These are phyloP conservation scores for Podospora bellae-mahoneyi DNA, from an alignment of 495 filamentous ascomycete species.

Conservation along the genomic window DNA sequence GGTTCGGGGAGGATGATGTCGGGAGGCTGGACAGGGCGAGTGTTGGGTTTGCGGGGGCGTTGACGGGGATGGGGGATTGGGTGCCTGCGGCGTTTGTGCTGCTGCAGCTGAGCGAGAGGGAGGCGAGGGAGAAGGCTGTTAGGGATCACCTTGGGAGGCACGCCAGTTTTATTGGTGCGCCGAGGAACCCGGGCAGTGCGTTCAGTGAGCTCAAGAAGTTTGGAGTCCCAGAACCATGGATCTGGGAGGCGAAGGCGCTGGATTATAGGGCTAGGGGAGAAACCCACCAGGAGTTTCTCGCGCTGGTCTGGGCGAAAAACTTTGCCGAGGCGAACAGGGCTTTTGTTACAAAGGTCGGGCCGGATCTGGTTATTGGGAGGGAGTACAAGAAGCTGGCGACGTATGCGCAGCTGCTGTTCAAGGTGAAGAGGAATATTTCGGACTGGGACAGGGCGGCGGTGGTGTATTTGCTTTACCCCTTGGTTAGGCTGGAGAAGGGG, in stretches of 20 bases:
- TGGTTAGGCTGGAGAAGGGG: conserved; percentile 42
- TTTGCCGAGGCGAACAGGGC: conserved; percentile 80
- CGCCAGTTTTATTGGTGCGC: conserved; percentile 48
- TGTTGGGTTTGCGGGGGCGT: conserved; percentile 66
- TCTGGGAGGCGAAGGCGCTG: conserved; percentile 84
- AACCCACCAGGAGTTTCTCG: conserved; percentile 64
- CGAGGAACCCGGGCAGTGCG: conserved; percentile 13
- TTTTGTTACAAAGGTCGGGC: conserved; percentile 72
- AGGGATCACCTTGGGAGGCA: conserved; percentile 68
- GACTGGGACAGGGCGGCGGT: conserved; percentile 75
- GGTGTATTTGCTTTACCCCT: conserved; percentile 78
- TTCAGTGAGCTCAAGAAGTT: conserved; percentile 45
- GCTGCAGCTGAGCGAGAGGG: conserved; percentile 65
- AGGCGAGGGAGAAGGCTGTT: conserved; percentile 62
- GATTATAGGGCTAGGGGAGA: conserved; percentile 65
- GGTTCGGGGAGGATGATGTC: conserved; percentile 39
- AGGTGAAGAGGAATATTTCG: conserved; percentile 52
- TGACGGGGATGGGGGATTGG: conserved; percentile 66
- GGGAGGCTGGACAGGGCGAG: conserved; percentile 64
- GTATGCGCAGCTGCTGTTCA: conserved; percentile 54
- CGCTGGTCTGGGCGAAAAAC: conserved; percentile 69
- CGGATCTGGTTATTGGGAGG: conserved; percentile 70
- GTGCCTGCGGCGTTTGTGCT: conserved; percentile 68
- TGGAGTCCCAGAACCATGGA: conserved; percentile 68
- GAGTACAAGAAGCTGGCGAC: conserved; percentile 61